Base-by-base conservation (phyloP, 1,284 basidiomycete genomes). In the Heterobasidion parviporum region DNA sequence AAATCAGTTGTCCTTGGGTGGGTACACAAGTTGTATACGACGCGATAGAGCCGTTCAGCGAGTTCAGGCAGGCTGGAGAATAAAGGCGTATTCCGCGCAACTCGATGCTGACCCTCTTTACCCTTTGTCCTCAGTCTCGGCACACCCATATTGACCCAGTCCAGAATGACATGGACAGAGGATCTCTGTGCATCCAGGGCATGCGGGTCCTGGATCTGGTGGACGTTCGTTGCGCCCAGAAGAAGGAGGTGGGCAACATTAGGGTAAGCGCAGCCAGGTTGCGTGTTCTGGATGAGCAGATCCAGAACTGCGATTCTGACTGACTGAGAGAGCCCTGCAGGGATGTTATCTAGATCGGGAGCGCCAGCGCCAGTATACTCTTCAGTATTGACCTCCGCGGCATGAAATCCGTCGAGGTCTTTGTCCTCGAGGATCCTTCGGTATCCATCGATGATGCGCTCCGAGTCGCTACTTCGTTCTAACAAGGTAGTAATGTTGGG, bases 171-270 rank as follows among this genome's bases (percentile, higher is more conserved):
- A 64, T 97, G 92, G 6, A 94, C 78, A 59, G 87, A 90, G 1
- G 89, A 88, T 52, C 80, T 75, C 38, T 79, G 79, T 0, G 86
- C 80, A 38, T 85, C 82, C 1, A 90, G 75, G 1, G 89, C 86
- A 60, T 85, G 81, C 0, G 88, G 87, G 64, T 89, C 88, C 65
- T 89, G 83, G 47, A 91, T 84, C 58, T 78, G 80, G 59, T 79
- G 76, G 50, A 82, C 75, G 48, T 70, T 70, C 41, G 74, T 73
- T 47, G 72, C 70, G 1, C 87, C 90, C 66, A 95, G 92, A 6
- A 99, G 79, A 8, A 99, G 74, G 69, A 94, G 90, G 72, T 98
- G 94, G 0, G 90, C 89, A 38, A 98, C 67, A 64, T 96, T 98
- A 14, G 95, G 93, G 57, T 86, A 91, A 0, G 84, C 70, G 9